A percentile compares a stretch with the other conserved stretches of the same genome.
These are phyloP conservation scores for Neoboletus magnificus DNA, from an alignment of 768 basidiomycete species.

Conservation along the genomic window DNA sequence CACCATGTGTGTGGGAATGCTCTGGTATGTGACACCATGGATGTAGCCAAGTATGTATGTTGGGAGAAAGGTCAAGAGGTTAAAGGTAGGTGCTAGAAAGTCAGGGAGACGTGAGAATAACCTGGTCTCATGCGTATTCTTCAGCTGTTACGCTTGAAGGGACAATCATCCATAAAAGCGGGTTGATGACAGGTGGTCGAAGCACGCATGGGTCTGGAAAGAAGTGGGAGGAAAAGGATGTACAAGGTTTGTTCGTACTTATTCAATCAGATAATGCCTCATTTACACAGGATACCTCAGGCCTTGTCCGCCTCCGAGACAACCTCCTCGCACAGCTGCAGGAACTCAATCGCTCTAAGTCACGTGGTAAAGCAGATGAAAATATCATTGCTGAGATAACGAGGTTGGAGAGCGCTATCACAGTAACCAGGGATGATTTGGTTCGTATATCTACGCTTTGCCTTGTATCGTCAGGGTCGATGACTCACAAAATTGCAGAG, in stretches of 20 bases:
- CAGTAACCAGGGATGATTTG: conserved; percentile 78
- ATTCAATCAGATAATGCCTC: conserved; percentile 23
- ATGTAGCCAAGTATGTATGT: conserved; percentile 83
- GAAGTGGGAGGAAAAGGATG: conserved; percentile 94
- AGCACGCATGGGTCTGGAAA: conserved; percentile 72
- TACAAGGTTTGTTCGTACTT: conserved; percentile 57
- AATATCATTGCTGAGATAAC: conserved; percentile 70
- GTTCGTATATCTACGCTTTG: conserved; percentile 39
- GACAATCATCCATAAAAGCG: conserved; percentile 96
- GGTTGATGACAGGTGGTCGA: conserved; percentile 92
- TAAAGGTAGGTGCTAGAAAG: conserved; percentile 78
- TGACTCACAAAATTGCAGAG: conserved; percentile 42
- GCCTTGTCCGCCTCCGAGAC: conserved; percentile 62
- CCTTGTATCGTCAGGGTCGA: not conserved
- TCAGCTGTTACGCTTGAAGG: conserved; percentile 95
- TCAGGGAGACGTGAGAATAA: not conserved
- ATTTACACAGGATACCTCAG: conserved; percentile 21
- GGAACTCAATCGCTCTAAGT: conserved; percentile 82
- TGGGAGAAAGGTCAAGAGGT: conserved; percentile 96
- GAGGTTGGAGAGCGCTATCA: conserved; percentile 73
- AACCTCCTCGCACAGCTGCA: conserved; percentile 68
- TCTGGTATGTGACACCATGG: conserved; percentile 93
- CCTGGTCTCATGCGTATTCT: not conserved
- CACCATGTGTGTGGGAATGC: conserved; percentile 96
- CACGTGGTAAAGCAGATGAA: conserved; percentile 82